Evolutionary conservation across 2,329 filamentous ascomycete species (phyloP), one percentile per base, ranked within the genome.

Genomic region (Dichotomopilus funicola): DNA sequence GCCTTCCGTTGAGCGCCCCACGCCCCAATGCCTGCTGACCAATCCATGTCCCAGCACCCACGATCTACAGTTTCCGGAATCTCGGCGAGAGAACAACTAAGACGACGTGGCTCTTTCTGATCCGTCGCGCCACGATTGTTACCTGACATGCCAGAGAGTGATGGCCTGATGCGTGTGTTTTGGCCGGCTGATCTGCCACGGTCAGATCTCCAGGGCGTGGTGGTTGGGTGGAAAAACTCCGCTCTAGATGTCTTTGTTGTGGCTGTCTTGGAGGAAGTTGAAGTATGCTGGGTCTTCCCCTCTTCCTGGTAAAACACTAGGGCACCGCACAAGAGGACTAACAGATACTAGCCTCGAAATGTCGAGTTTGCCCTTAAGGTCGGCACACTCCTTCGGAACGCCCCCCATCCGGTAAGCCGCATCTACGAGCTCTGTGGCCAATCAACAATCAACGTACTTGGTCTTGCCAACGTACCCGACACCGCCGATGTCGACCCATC

Each of bases 81-180:
- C 65, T 99, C 94, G 63, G 94, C 95, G 60, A 85, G 92, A 67
- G 95, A 99, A 77, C 92, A 99, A 75, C 77, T 99, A 65, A 86
- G 91, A 73, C 87, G 94, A 66, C 84, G 94, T 72, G 94, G 94
- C 64, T 99, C 94, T 58, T 97, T 99, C 73, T 97, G 82, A 80
- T 60, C 63, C 63, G 64, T 63, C 67, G 55, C 53, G 49, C 64
- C 63, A 65, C 60, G 59, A 64, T 64, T 64, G 63, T 64, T 64
- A 59, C 61, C 59, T 64, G 80, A 78, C 78, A 86, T 86, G 82
- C 76, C 81, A 76, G 81, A 82, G 75, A 78, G 84, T 78, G 82
- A 94, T 89, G 91, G 89, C 68, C 79, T 97, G 77, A 90, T 97
- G 86, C 90, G 94, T 78, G 86, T 99, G 76, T 97, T 99, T 77